Conservation (phyloP, 148 eudicot genomes). For the Vaccinium macrocarpon region DNA sequence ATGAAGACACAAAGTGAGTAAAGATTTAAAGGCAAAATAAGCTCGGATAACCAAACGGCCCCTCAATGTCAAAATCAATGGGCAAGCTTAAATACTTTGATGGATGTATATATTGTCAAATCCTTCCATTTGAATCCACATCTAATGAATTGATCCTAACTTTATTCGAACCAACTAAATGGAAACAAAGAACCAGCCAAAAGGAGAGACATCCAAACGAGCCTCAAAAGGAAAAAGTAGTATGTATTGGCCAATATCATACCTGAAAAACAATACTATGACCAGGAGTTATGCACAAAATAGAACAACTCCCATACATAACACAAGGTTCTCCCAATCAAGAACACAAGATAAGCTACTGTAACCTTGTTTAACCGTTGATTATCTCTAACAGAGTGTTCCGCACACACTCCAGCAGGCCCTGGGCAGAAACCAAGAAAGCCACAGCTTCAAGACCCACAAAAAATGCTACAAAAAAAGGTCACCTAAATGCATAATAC, state of each 20-base stretch:
- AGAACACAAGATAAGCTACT: background rate
- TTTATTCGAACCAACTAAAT: background rate
- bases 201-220: background rate
- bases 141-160: background rate
- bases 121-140: background rate
- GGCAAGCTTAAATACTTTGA: background rate
- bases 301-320: background rate
- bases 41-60: too few species aligned
- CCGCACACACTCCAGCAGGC: background rate
- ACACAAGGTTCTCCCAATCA: background rate
- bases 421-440: background rate
- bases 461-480: background rate
- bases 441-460: background rate
- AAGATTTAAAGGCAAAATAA: too few species aligned
- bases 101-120: background rate
- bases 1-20: too few species aligned
- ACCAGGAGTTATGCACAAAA: background rate
- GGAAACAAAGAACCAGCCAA: background rate
- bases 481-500: background rate
- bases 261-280: background rate
- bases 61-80: background rate
- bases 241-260: background rate
- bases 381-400: background rate
- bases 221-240: background rate
- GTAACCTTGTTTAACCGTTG: background rate